phyloP scores from a whole-genome alignment of 106 monocot species.

The Platanthera zijinensis region DNA sequence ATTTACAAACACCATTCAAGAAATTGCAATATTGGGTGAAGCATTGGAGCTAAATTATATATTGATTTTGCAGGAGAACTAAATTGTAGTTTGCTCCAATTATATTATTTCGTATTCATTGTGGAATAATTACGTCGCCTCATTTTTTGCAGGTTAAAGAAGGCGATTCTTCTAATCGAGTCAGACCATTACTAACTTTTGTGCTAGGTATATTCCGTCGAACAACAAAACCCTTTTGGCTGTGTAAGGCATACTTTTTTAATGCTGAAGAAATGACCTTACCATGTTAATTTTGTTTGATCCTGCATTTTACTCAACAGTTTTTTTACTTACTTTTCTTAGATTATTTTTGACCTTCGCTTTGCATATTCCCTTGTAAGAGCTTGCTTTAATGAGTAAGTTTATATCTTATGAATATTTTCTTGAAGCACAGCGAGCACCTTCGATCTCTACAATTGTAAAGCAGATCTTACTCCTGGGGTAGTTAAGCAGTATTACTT shows the following conservation, averaged over 20 bases:
- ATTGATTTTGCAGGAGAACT: neutral
- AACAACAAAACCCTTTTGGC: neutral
- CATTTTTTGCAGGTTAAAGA: slow-evolving; percentile 1
- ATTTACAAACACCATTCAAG: too few relatives aligned
- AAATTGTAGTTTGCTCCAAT: neutral
- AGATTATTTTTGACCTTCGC: neutral
- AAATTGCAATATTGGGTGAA: neutral
- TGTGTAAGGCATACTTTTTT: neutral
- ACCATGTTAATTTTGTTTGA: neutral
- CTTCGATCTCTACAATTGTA: neutral
- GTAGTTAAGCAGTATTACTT: neutral
- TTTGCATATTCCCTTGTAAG: neutral
- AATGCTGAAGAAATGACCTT: neutral
- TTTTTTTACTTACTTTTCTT: neutral
- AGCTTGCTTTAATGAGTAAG: neutral
- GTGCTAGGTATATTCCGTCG: neutral
- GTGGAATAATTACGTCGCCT: neutral
- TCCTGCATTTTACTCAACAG: neutral
- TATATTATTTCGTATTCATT: neutral
- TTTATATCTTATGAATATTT: neutral
- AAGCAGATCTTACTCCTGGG: neutral
- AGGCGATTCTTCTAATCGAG: neutral
- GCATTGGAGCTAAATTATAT: neutral
- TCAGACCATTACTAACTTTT: slow-evolving; percentile 10
- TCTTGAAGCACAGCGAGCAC: neutral